Base-by-base conservation (phyloP, 495 filamentous ascomycete species). In the Aspergillus mulundensis region DNA sequence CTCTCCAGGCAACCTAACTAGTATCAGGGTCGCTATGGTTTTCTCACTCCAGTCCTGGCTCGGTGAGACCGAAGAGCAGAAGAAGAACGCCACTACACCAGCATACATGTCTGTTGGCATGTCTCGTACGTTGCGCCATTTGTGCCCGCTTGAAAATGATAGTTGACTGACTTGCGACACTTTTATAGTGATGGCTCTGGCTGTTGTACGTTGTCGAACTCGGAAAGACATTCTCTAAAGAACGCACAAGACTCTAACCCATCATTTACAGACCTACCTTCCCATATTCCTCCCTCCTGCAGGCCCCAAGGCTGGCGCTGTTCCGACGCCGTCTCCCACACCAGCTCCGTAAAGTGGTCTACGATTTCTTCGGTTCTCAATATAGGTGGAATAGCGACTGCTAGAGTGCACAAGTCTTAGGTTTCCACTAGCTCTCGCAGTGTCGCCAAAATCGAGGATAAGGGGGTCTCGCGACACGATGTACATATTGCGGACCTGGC, bases 11-110 rank as follows among this genome's bases (percentile, higher is more conserved):
- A 23, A 18, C 54, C 50, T 59, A 54, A 61, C 18, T 32, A 7
- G 16, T 28, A 20, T 7, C 66, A 93, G 90, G 91, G 85, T 87
- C 8, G 78, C 91, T 6, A 86, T 96, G 44, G 83, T 93, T 46
- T 87, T 95, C 70, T 83, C 89, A 51, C 71, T 95, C 40, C 90
- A 95, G 73, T 82, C 77, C 59, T 96, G 90, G 91, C 80, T 96
- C 16, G 86, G 85, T 55, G 91, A 96, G 76, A 87, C 85, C 60
- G 82, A 87, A 44, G 89, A 91, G 38, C 77, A 87, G 64, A 85
- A 81, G 71, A 84, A 80, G 62, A 86, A 70, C 53, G 67, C 77
- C 41, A 73, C 77, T 39, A 91, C 88, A 5, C 91, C 91, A n/a
- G 86, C 84, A 14, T 90, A 90, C 67, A 89, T 95, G 73, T 85